These are phyloP conservation scores for Heterobasidion irregulare DNA, from an alignment of 1,284 basidiomycete genomes.

Conservation along the genomic window DNA sequence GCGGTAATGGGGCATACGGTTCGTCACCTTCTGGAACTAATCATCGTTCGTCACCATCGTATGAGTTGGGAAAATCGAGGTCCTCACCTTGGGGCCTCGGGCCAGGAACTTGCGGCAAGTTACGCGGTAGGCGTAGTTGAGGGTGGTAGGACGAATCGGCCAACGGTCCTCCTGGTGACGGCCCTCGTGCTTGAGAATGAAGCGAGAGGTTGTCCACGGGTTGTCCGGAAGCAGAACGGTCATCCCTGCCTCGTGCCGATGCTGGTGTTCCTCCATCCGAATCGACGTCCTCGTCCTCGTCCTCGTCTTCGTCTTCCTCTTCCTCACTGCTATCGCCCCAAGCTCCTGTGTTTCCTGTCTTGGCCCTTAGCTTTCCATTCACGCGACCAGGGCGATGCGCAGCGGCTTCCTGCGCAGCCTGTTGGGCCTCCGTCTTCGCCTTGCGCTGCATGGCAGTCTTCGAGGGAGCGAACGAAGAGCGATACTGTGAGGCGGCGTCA, in stretches of 20 bases:
- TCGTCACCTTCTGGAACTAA: slow-evolving; percentile 8
- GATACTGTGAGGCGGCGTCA: slow-evolving; percentile 32
- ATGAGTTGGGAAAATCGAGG: background rate
- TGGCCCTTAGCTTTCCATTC: slow-evolving; percentile 49
- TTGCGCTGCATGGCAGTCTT: slow-evolving; percentile 77
- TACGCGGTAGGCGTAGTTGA: slow-evolving; percentile 27
- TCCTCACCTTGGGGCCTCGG: slow-evolving; percentile 24
- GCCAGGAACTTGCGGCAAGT: slow-evolving; percentile 34
- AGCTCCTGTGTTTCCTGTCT: slow-evolving; percentile 33
- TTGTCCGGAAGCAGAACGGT: slow-evolving; percentile 7
- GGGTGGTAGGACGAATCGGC: slow-evolving; percentile 18
- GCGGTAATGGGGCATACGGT: slow-evolving; percentile 18
- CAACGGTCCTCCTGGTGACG: slow-evolving; percentile 19
- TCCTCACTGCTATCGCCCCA: slow-evolving; percentile 76
- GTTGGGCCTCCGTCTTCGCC: slow-evolving; percentile 73
- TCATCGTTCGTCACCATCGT: background rate
- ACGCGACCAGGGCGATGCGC: slow-evolving; percentile 63
- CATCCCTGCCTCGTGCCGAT: slow-evolving; percentile 21
- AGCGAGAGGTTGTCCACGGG: slow-evolving; percentile 10
- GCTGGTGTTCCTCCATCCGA: slow-evolving; percentile 46
- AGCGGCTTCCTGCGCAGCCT: slow-evolving; percentile 70
- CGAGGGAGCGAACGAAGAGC: slow-evolving; percentile 81
- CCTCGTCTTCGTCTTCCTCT: slow-evolving; percentile 72
- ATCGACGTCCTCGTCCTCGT: slow-evolving; percentile 69
- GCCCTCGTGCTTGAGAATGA: slow-evolving; percentile 17